phyloP scores from a whole-genome alignment of 2,329 filamentous ascomycete genomes.

The Claviceps sp. region DNA sequence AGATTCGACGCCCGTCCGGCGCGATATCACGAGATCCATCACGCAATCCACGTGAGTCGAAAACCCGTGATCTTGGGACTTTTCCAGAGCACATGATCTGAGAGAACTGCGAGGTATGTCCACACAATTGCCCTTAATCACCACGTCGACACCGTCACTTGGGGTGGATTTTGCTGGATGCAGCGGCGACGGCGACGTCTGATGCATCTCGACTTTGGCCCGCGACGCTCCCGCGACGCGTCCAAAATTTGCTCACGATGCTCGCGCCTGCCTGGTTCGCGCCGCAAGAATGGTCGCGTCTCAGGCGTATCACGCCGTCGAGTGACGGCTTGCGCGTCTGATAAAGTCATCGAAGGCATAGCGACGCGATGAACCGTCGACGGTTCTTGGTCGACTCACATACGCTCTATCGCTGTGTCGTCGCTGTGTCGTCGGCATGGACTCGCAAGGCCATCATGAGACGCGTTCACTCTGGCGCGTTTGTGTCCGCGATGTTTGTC shows the following conservation, averaged over 20 bases:
- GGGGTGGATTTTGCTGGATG: slow-evolving; percentile 4
- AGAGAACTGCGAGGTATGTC: slow-evolving; percentile 32
- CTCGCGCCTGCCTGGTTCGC: background rate
- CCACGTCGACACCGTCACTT: slow-evolving; percentile 7
- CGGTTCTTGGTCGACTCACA: background rate
- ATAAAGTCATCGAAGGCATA: background rate
- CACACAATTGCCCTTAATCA: slow-evolving; percentile 9
- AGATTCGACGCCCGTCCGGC: slow-evolving; percentile 15
- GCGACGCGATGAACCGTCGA: background rate
- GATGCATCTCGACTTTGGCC: background rate
- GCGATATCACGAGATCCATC: slow-evolving; percentile 37
- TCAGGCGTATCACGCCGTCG: background rate
- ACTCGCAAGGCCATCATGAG: background rate
- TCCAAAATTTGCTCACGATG: background rate
- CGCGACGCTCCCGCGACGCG: background rate
- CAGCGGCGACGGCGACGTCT: background rate
- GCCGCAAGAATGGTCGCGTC: background rate
- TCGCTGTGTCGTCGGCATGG: background rate
- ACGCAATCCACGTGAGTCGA: slow-evolving; percentile 31
- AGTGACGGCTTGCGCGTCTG: slow-evolving; percentile 3
- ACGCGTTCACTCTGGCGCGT: background rate
- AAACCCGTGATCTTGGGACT: slow-evolving; percentile 30
- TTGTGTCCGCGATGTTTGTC: background rate
- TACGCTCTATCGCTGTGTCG: background rate
- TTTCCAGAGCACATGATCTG: slow-evolving; percentile 30